phyloP scores from a whole-genome alignment of 2,329 filamentous ascomycete genomes.

The Aspergillus tanneri region DNA sequence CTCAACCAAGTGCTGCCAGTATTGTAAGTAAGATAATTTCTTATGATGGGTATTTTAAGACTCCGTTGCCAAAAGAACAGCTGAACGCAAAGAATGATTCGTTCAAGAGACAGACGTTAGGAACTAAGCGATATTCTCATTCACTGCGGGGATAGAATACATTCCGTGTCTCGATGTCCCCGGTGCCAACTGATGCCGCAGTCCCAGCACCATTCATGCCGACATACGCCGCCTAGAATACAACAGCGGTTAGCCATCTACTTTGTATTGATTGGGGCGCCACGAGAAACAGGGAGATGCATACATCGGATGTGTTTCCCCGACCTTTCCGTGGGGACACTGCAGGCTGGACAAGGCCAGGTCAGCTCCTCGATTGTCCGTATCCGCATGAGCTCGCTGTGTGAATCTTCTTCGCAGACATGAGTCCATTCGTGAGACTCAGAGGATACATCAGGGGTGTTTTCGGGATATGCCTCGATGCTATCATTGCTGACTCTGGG shows the following conservation, averaged over 20 bases:
- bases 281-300: background rate
- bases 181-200: slow-evolving; percentile 15
- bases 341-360: slow-evolving; percentile 15
- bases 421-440: background rate
- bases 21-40: no score
- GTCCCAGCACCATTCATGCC: slow-evolving; percentile 22
- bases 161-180: slow-evolving; percentile 15
- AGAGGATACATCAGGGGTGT: background rate
- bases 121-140: background rate
- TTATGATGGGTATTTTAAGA: no score
- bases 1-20: no score
- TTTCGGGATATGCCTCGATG: background rate
- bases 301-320: slow-evolving; percentile 21
- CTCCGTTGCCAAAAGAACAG: no score
- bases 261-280: background rate
- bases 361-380: slow-evolving; percentile 9
- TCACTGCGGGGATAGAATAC: slow-evolving; percentile 2
- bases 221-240: slow-evolving; percentile 15
- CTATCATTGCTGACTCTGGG: background rate
- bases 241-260: slow-evolving; percentile 5
- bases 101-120: no score
- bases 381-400: slow-evolving; percentile 8
- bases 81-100: no score
- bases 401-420: slow-evolving; percentile 1
- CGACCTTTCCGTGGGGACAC: slow-evolving; percentile 12